Evolutionary conservation across 371 early-diverging fungal genomes (phyloP).

Genomic region (Mortierella sp.): DNA sequence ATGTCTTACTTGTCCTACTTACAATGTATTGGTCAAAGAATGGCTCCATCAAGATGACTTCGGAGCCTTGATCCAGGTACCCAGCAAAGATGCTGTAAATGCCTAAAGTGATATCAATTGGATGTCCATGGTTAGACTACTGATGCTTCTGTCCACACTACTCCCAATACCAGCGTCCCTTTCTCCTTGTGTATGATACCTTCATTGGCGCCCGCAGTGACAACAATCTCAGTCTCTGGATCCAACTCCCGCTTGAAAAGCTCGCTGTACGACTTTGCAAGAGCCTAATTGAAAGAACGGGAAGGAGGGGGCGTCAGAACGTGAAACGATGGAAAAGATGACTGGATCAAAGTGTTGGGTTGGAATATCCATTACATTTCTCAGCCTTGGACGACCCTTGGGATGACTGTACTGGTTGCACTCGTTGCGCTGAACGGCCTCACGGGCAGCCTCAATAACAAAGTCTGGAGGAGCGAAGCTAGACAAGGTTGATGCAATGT

Average conservation of each 20-base stretch:
- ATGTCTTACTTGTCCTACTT: too few relatives aligned
- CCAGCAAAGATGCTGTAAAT: constrained; percentile 85
- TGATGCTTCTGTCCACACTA: background rate
- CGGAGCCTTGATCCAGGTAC: constrained; percentile 82
- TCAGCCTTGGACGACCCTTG: constrained; percentile 83
- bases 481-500: background rate
- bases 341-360: too few relatives aligned
- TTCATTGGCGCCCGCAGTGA: constrained; percentile 95
- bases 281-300: constrained; percentile 59
- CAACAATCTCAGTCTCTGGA: constrained; percentile 85
- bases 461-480: constrained; percentile 91
- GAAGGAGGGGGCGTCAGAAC: constrained; percentile 3
- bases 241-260: constrained; percentile 76
- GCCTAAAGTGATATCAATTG: constrained; percentile 54
- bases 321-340: too few relatives aligned
- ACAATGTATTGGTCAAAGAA: constrained; percentile 95
- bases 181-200: constrained; percentile 55
- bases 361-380: constrained; percentile 65
- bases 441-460: constrained; percentile 83
- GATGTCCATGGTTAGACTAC: constrained; percentile 6
- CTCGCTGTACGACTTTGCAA: constrained; percentile 80
- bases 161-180: too few relatives aligned
- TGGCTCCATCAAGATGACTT: constrained; percentile 93
- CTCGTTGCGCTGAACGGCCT: constrained; percentile 70
- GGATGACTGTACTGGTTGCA: constrained; percentile 90